Base-by-base conservation (phyloP, 1,284 basidiomycete species). In the Tilletia indica region DNA sequence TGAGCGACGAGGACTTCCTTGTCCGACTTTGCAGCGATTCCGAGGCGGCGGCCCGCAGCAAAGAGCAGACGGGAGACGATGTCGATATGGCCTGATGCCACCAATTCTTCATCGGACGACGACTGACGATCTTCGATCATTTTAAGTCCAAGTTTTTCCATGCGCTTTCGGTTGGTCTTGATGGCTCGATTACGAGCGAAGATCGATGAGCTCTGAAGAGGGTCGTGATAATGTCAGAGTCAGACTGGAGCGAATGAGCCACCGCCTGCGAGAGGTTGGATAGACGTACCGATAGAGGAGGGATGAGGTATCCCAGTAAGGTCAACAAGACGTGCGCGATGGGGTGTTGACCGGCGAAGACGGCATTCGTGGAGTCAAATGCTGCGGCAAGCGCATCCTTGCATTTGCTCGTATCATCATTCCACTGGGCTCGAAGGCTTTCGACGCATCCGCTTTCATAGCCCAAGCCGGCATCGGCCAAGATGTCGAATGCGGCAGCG, bases 1-100 rank as follows among this genome's bases (percentile, higher is more conserved):
- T 54, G 51, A 54, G 51, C 51, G 16, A 54, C 51, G 16, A 54
- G 51, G 6, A 54, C n/a, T 11, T 54, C 51, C 51, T 54, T 54
- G 11, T 54, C 51, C 51, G 8, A 6, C 21, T 54, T 54, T 6
- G 21, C 1, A 19, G 51, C 19, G n/a, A 19, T 19, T 19, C 6
- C 51, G 16, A 19, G 6, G 16, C n/a, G 12, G 8, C 51, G 16
- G 25, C 25, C 25, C 16, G 51, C 51, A 25, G 51, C 51, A 8
- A 54, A 25, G 11, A 54, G 8, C 21, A 19, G 51, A 54, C 51
- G 16, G 16, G 21, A 19, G 16, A 54, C 51, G 51, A n/a, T 25
- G 51, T n/a, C 19, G 16, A 25, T 54, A 8, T 54, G 51, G 4
- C 19, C 19, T 9, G 8, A 54, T 54, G 51, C 51, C n/a, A 16